Base-by-base conservation (phyloP, 768 basidiomycete species). In the Leccinellum luteum region DNA sequence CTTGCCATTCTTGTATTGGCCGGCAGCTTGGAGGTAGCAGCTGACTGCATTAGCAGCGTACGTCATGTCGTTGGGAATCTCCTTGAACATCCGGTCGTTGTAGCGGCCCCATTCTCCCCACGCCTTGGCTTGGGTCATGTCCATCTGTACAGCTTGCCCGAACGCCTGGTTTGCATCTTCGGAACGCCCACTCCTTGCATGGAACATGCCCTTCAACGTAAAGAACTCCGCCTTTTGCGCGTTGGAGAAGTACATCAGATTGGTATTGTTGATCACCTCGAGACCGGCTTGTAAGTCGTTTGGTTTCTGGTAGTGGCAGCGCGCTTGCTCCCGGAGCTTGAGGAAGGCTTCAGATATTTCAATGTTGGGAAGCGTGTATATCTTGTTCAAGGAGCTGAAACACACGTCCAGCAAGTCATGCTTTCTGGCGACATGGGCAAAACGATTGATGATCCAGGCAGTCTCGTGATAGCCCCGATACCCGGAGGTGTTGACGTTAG, bases 311-410 rank as follows among this genome's bases (percentile, higher is more conserved):
- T 96, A 98, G 76, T 97, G 94, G 66, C 96, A 98, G 34, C 95
- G 89, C 6, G 97, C 97, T 74, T 99, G 97, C 72, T 99, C 97
- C 49, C 97, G 87, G 30, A 99, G 84, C 73, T 99, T 99, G 57
- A 99, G 79, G 80, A 99, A 99, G 1, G 97, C 97, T 71, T 99
- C 97, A 3, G 97, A 96, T 59, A 99, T 99, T 75, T 99, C 97
- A 73, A 99, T 99, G 70, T 99, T 99, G 21, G 97, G 97, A 19
- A 99, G 79, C 0, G 94, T 95, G 74, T 99, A 99, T 62, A 99
- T 99, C 76, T 94, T 98, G 72, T 90, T 94, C 66, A 99, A 80
- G 2, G 91, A 90, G 6, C 83, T 91, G 75, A 92, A 93, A 77
- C 97, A 98, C 41, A 97, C 97, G 49, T 99, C 97, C 47, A 95